Percentiles rank a stretch among this genome's conserved stretches.
These are phyloP conservation scores for Sphaerulina vaccinii DNA, from an alignment of 2,329 filamentous ascomycete species.

Conservation along the genomic window DNA sequence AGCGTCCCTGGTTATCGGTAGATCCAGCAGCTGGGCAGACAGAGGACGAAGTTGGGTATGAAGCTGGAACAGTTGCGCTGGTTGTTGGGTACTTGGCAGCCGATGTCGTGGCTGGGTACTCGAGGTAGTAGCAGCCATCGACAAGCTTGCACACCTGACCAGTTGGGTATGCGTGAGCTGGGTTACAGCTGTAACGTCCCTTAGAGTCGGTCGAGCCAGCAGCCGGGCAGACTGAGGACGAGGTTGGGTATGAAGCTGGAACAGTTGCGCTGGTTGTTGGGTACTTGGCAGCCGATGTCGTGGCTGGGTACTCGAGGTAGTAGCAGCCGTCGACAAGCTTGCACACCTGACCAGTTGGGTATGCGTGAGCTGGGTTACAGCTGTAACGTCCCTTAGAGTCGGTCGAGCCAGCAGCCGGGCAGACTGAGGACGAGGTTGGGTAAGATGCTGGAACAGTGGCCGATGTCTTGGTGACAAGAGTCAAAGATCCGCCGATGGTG, in stretches of 20 bases:
- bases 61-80: neutral
- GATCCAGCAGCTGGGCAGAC: constrained; percentile 4
- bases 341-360: constrained; percentile 23
- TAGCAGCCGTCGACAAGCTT: constrained; percentile 17
- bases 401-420: constrained; percentile 2
- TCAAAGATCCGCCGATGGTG: neutral
- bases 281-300: neutral
- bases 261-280: neutral
- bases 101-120: constrained; percentile 8
- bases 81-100: neutral
- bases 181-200: constrained; percentile 16
- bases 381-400: constrained; percentile 8
- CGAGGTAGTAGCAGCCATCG: constrained; percentile 15
- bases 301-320: constrained; percentile 14
- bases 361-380: constrained; percentile 21
- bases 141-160: constrained; percentile 21
- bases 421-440: constrained; percentile 9
- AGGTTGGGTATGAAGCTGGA: neutral
- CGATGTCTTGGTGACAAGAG: neutral
- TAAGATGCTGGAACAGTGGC: neutral
- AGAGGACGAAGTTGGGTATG: neutral
- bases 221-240: constrained; percentile 1
- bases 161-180: constrained; percentile 22
- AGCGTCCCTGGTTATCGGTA: constrained; percentile 7
- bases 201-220: constrained; percentile 2